Evolutionary conservation across 225 moss, liverwort and hornwort genomes (phyloP), one percentile per base, ranked within the genome.

Genomic region (Physcomitrellopsis africana): DNA sequence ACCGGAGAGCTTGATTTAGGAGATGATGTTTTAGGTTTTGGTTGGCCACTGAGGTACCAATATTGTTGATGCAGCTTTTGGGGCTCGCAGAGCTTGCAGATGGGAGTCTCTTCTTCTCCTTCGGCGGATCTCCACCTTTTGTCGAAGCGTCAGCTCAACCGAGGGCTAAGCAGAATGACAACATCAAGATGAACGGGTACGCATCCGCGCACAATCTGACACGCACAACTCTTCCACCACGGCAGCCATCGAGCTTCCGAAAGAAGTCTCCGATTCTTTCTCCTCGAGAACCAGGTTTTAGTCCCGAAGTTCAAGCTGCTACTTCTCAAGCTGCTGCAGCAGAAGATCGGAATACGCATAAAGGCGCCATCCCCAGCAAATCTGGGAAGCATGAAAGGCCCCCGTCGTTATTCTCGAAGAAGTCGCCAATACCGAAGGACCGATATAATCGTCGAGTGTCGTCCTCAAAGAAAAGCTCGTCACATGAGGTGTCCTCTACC

Each of bases 51-150:
- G 90, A 88, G 87, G 79, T 84, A 74, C 63, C 81, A 86, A 89
- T 84, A 83, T 87, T 81, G 83, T 90, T 87, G 87, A 84, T 90
- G 88, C 92, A 92, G 92, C 92, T 90, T 84, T 85, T 90, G 86
- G 88, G 86, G 77, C 86, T 92, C 82, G 88, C 92, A 92, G 92
- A 92, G 87, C 92, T 90, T 88, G 90, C 92, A 92, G 92, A 92
- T 86, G 92, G 92, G 77, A 92, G 86, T 83, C 81, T 92, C n/a
- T 79, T 86, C 37, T 92, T 88, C 79, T 86, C 90, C 68, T 92
- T 92, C 41, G 90, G 88, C 68, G 88, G 82, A 69, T 74, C 81
- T 11, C 65, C 62, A 57, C 74, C 72, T 37, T 66, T 63, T 69
- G 69, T 65, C 15, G 77, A 64, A 60, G 72, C 77, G 57, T 52